Evolutionary conservation across 768 basidiomycete species (phyloP).

Genomic region (Suillus fuscotomentosus): DNA sequence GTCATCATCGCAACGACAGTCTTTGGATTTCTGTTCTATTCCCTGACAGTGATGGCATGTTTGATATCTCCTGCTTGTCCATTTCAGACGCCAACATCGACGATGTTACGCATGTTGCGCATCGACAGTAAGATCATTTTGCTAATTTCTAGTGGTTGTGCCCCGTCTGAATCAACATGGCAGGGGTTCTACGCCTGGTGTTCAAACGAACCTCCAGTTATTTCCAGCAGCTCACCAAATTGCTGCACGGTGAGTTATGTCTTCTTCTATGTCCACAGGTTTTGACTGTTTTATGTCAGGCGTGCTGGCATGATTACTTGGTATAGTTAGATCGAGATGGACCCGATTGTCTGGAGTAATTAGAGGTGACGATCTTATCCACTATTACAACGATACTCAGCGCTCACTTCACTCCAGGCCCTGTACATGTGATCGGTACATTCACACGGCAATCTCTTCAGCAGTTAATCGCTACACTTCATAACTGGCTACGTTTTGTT

Average conservation of each 20-base stretch:
- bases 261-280: not conserved
- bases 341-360: not conserved
- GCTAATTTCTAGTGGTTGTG: not conserved
- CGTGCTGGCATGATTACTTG: not conserved
- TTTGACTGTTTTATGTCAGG: not conserved
- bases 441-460: not conserved
- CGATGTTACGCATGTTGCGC: not conserved
- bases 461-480: not conserved
- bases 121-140: not conserved
- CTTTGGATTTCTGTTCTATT: not conserved
- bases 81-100: slow-evolving; percentile 6
- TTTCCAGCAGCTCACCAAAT: not conserved
- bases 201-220: not conserved
- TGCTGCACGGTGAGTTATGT: not conserved
- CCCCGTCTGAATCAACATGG: not conserved
- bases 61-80: slow-evolving; percentile 1
- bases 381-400: not conserved
- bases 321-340: not conserved
- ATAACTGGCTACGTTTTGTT: not conserved
- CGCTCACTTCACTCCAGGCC: not conserved
- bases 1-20: not conserved
- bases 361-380: not conserved
- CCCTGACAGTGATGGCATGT: not conserved
- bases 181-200: not conserved
- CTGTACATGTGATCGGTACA: not conserved